Percentiles rank a stretch among this genome's conserved stretches.
Conservation (phyloP, 2,329 filamentous ascomycete species). For the Capronia epimyces region DNA sequence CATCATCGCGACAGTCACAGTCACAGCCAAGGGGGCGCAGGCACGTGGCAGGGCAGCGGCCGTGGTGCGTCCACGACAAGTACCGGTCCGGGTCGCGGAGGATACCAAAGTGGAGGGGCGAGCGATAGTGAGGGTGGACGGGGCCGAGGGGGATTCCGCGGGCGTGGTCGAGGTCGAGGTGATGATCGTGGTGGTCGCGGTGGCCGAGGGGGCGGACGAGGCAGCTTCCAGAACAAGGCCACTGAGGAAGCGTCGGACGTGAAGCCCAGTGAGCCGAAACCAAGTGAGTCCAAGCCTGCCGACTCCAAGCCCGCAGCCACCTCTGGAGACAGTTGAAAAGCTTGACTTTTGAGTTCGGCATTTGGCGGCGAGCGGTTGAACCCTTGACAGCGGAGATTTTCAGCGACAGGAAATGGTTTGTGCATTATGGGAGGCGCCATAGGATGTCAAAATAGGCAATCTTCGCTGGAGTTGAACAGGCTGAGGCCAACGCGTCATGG, state of each 20-base stretch:
- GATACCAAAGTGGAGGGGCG: slow-evolving; percentile 79
- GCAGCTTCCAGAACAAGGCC: slow-evolving; percentile 56
- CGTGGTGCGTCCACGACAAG: slow-evolving; percentile 60
- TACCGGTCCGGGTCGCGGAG: slow-evolving; percentile 53
- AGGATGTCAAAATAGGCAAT: slow-evolving; percentile 16
- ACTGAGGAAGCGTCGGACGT: slow-evolving; percentile 47
- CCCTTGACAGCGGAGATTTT: slow-evolving; percentile 6
- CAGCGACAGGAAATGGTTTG: slow-evolving; percentile 17
- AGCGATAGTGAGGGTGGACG: slow-evolving; percentile 69
- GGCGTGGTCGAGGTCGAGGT: slow-evolving; percentile 55
- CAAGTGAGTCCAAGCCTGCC: slow-evolving; percentile 35
- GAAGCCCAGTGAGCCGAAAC: slow-evolving; percentile 31
- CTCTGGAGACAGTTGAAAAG: slow-evolving; percentile 16
- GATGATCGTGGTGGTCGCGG: slow-evolving; percentile 53
- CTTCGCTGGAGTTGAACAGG: slow-evolving; percentile 15
- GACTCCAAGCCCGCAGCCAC: slow-evolving; percentile 28
- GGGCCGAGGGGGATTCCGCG: slow-evolving; percentile 50
- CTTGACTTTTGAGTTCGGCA: slow-evolving; percentile 3
- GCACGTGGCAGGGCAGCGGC: slow-evolving; percentile 51
- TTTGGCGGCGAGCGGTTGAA: slow-evolving; percentile 7
- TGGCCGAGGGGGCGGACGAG: slow-evolving; percentile 53
- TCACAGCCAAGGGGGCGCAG: slow-evolving; percentile 44
- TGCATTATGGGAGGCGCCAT: slow-evolving; percentile 25
- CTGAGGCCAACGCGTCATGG: slow-evolving; percentile 7
- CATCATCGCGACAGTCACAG: slow-evolving; percentile 33